These are phyloP conservation scores for Diplotaxis tenuifolia DNA, from an alignment of 345 rosid genomes.

Conservation along the genomic window DNA sequence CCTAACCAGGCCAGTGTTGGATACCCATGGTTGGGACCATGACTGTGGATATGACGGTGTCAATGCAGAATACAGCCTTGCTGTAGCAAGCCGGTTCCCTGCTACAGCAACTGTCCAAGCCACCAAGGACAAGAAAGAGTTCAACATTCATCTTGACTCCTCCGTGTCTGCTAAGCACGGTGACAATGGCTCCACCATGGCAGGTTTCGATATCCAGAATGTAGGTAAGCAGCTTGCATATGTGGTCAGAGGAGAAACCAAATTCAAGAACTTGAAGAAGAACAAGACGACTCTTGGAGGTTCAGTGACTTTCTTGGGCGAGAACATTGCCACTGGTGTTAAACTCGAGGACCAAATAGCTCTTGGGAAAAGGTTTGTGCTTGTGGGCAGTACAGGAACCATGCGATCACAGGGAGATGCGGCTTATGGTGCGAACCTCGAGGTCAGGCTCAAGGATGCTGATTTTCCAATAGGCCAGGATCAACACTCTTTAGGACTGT, in stretches of 20 bases:
- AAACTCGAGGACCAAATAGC: conserved; percentile 85
- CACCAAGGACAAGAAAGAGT: conserved; percentile 96
- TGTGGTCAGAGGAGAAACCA: conserved; percentile 77
- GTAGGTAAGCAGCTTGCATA: conserved; percentile 93
- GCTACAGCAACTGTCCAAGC: conserved; percentile 73
- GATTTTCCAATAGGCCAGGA: conserved; percentile 94
- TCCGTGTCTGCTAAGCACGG: conserved; percentile 80
- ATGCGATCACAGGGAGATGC: conserved; percentile 76
- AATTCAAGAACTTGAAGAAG: conserved; percentile 68
- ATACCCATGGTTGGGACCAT: conserved; percentile 98
- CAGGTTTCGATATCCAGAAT: conserved; percentile 93
- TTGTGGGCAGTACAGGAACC: conserved; percentile 86
- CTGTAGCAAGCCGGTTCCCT: conserved; percentile 64
- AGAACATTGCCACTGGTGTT: conserved; percentile 77
- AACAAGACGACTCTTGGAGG: conserved; percentile 74
- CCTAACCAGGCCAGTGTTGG: conserved; percentile 84
- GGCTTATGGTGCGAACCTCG: conserved; percentile 90
- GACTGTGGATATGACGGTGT: conserved; percentile 97
- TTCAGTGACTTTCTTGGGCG: conserved; percentile 81
- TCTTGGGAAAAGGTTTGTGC: conserved; percentile 66
- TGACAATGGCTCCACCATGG: conserved; percentile 82
- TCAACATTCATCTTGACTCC: conserved; percentile 88
- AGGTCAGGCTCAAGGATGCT: conserved; percentile 73
- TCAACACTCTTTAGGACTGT: conserved; percentile 76
- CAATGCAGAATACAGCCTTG: conserved; percentile 70